phyloP scores from a whole-genome alignment of 306 rosid species.

The Gastrolobium villosum region DNA sequence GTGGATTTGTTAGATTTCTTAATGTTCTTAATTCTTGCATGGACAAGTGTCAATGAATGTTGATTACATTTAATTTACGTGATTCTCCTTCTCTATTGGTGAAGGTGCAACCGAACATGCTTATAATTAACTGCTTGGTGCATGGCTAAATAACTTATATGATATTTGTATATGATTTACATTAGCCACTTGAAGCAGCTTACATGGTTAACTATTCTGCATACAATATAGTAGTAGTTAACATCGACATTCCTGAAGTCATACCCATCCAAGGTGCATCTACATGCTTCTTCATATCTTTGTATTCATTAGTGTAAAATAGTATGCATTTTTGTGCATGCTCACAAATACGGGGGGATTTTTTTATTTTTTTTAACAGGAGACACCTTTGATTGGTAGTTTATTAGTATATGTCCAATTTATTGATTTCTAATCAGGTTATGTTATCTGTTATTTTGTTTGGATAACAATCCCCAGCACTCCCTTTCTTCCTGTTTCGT shows the following conservation, averaged over 20 bases:
- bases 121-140: slow-evolving; percentile 38
- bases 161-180: background rate
- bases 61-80: background rate
- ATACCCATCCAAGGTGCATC: slow-evolving; percentile 24
- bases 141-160: background rate
- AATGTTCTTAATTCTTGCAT: background rate
- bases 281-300: slow-evolving; percentile 2
- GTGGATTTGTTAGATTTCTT: slow-evolving; percentile 19
- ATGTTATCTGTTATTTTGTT: slow-evolving; percentile 38
- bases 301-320: slow-evolving; percentile 18
- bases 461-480: background rate
- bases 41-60: slow-evolving; percentile 1
- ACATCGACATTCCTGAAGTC: background rate
- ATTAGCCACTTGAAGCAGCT: slow-evolving; percentile 12
- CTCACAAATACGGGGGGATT: background rate
- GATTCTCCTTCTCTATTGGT: slow-evolving; percentile 27
- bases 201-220: background rate
- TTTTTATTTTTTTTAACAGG: background rate
- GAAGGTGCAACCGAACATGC: slow-evolving; percentile 3
- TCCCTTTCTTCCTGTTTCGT: slow-evolving; percentile 9
- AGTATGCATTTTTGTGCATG: slow-evolving; percentile 5
- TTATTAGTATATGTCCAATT: slow-evolving; percentile 23
- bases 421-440: slow-evolving; percentile 21
- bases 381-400: slow-evolving; percentile 23
- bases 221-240: background rate